Evolutionary conservation across 495 filamentous ascomycete genomes (phyloP), one percentile per base, ranked within the genome.

Genomic region (Staphylotrichum longicolle): DNA sequence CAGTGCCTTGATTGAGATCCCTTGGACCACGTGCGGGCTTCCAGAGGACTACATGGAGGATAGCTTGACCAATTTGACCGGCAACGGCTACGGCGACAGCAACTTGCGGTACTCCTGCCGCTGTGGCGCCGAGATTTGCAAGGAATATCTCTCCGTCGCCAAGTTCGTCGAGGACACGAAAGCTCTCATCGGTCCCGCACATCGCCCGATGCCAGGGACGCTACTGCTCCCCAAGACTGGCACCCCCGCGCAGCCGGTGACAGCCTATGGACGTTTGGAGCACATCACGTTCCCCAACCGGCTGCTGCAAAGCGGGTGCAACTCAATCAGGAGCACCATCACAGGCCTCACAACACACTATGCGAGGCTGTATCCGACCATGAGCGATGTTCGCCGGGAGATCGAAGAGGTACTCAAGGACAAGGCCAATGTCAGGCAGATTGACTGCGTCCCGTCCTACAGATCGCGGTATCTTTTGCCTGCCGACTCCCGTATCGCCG

Each of bases 31-130:
- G 0, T 83, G 81, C 57, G 68, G 69, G 10, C 57, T 74, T n/a
- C 64, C 71, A 0, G 75, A 78, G 40, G 47, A 68, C 8, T 62
- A 61, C 12, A 44, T 59, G 68, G 9, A 34, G 55, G 58, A 65
- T 37, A 40, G 48, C 1, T 30, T 61, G 3, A 39, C 48, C 1
- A 65, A 69, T 2, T 64, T 77, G 39, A 57, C 63, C 7, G 80
- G 80, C 6, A 67, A 68, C n/a, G 89, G 89, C n/a, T 88, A 83
- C 64, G 85, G 86, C 11, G 89, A 93, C 65, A 82, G 80, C 54
- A 74, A 79, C 12, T 83, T 91, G 47, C 41, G 61, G 0, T 67
- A 64, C 57, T 8, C 2, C 0, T 84, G 83, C 61, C n/a, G 57
- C 20, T 91, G 89, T 70, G 65, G 58, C 15, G 75, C 77, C 40